Conservation (phyloP, 169 alveolate genomes). For the Cytauxzoon felis region DNA sequence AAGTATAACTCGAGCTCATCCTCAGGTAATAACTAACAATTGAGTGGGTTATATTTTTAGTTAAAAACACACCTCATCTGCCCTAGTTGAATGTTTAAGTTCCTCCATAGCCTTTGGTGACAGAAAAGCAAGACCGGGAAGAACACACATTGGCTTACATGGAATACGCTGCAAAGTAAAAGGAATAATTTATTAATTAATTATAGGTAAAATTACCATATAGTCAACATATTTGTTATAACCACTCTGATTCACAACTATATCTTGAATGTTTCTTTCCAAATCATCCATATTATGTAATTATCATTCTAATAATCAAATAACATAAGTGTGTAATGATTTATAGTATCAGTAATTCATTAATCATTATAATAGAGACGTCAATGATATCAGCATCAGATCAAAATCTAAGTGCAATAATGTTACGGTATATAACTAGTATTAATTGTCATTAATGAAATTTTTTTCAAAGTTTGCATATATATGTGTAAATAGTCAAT, state of each 20-base stretch:
- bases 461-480: background rate
- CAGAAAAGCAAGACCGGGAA: constrained; percentile 72
- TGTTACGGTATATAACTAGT: no score
- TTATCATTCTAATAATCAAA: no score
- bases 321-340: no score
- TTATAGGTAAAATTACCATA: constrained; percentile 22
- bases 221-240: constrained; percentile 31
- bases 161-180: constrained; percentile 66
- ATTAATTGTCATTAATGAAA: background rate
- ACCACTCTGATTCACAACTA: constrained; percentile 13
- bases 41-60: background rate
- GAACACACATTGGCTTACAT: constrained; percentile 58
- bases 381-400: no score
- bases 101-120: constrained; percentile 71
- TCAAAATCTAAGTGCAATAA: no score
- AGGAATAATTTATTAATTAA: background rate
- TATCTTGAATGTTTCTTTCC: constrained; percentile 32
- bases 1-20: constrained; percentile 47
- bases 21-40: constrained; percentile 32
- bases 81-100: constrained; percentile 51
- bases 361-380: no score
- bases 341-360: no score
- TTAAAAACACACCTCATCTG: constrained; percentile 60
- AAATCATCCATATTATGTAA: constrained; percentile 26
- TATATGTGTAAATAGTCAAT: background rate